These are phyloP conservation scores for Dictyostelium capitatum DNA, from an alignment of 78 protist genomes.

Conservation along the genomic window DNA sequence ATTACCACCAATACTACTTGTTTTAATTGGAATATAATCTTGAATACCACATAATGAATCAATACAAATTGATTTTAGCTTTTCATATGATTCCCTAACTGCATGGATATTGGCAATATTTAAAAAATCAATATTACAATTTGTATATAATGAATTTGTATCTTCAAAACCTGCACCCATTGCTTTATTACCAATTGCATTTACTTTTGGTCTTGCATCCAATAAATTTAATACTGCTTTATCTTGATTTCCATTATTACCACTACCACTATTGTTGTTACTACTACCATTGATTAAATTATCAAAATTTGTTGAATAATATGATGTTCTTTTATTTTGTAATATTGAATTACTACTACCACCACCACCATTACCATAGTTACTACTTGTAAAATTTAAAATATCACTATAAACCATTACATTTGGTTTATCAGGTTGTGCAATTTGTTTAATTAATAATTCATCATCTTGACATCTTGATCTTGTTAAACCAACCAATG, in stretches of 20 bases:
- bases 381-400: background rate
- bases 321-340: background rate
- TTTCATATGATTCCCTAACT: conserved; percentile 20
- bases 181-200: conserved; percentile 63
- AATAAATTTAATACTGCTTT: conserved; percentile 11
- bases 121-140: conserved; percentile 70
- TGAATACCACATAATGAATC: conserved; percentile 16
- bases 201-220: conserved; percentile 67
- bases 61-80: conserved; percentile 30
- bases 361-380: background rate
- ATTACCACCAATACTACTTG: background rate
- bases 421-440: background rate
- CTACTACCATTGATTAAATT: background rate
- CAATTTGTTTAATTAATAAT: conserved; percentile 26
- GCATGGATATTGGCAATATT: conserved; percentile 93
- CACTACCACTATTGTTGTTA: background rate
- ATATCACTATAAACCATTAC: too few species aligned
- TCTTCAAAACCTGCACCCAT: conserved; percentile 67
- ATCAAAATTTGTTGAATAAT: background rate
- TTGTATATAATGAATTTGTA: conserved; percentile 40
- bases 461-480: conserved; percentile 60
- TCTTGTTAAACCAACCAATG: conserved; percentile 46
- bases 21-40: background rate
- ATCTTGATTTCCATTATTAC: background rate
- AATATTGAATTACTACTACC: background rate